Conservation (phyloP, 2,329 filamentous ascomycete species). For the Stagonosporopsis cucurbitacearum region DNA sequence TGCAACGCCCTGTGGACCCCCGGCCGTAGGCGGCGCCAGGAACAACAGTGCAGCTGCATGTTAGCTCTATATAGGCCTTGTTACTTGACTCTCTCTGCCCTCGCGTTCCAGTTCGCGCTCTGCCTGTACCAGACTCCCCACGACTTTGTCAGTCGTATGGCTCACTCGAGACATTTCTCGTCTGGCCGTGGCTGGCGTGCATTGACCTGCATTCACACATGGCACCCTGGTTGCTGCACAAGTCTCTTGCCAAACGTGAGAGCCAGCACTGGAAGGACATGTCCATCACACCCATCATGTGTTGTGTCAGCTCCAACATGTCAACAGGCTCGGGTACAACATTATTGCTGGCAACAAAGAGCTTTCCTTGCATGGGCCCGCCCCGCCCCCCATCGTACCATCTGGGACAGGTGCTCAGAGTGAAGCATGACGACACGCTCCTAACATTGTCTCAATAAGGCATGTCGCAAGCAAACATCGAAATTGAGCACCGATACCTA, state of each 20-base stretch:
- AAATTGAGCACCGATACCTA: slow-evolving; percentile 11
- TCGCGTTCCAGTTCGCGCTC: slow-evolving; percentile 18
- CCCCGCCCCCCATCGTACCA: slow-evolving; percentile 19
- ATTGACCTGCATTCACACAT: slow-evolving; percentile 40
- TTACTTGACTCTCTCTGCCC: not conserved
- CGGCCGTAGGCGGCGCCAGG: not conserved
- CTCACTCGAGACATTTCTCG: slow-evolving; percentile 19
- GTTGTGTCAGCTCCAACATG: slow-evolving; percentile 23
- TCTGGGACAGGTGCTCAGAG: slow-evolving; percentile 18
- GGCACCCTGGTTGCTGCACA: slow-evolving; percentile 43
- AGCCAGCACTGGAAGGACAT: slow-evolving; percentile 17
- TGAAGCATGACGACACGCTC: slow-evolving; percentile 27
- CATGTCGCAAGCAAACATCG: slow-evolving; percentile 9
- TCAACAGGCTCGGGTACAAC: slow-evolving; percentile 40
- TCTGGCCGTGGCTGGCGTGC: slow-evolving; percentile 20
- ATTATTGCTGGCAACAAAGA: slow-evolving; percentile 26
- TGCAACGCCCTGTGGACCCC: not conserved
- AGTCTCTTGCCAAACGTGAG: slow-evolving; percentile 22
- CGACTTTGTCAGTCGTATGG: slow-evolving; percentile 11
- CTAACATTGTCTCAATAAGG: slow-evolving; percentile 8
- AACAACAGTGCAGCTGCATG: slow-evolving; percentile 4
- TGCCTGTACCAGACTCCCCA: slow-evolving; percentile 17
- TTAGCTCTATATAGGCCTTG: not conserved
- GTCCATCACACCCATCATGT: slow-evolving; percentile 19
- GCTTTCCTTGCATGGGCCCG: slow-evolving; percentile 38